Base-by-base conservation (phyloP, 2,329 filamentous ascomycete species). In the Ophiostoma ips region DNA sequence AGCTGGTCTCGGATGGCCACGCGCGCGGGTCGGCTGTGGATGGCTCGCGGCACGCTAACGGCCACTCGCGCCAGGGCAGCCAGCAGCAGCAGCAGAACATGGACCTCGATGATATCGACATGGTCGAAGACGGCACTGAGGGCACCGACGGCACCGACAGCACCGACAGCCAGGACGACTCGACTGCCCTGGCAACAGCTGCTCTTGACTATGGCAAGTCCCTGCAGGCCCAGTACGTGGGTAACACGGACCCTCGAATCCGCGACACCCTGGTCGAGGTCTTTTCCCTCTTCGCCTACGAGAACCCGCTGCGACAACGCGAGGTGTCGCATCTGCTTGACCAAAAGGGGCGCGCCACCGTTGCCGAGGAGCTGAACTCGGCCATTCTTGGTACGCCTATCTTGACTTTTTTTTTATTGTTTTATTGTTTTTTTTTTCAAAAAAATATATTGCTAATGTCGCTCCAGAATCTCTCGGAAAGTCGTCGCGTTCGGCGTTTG, bases 281-380 rank as follows among this genome's bases (percentile, higher is more conserved):
- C 1, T 95, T 92, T 66, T 84, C 87, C 7, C 70, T 95, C 50
- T 77, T 96, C 55, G 89, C 89, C 1, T 98, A 96, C 60, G 68
- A 77, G 34, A 86, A 95, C 60, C 86, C 89, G 1, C 72, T 84
- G 15, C 79, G 81, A 57, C 87, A 85, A 55, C 73, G 76, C 46
- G 77, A 83, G 52, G 76, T 95, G 52, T 81, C 83, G 15, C 83
- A 87, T 60, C 68, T 95, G 53, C 70, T 98, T 51, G 86, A 94
- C 59, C 72, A 76, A 36, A 77, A 76, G 48, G 87, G 86, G 1
- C 73, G 92, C 40, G 77, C 81, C 16, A 73, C 79, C 16, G 87
- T 96, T 37, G 89, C 89, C 9, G 92, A 98, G 68, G 89, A 95
- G 64, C 71, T 98, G 51, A 96, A 96, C 65, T 86, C 87, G 53